These are phyloP conservation scores for Macroventuria anomochaeta DNA, from an alignment of 2,329 filamentous ascomycete genomes.

Conservation along the genomic window DNA sequence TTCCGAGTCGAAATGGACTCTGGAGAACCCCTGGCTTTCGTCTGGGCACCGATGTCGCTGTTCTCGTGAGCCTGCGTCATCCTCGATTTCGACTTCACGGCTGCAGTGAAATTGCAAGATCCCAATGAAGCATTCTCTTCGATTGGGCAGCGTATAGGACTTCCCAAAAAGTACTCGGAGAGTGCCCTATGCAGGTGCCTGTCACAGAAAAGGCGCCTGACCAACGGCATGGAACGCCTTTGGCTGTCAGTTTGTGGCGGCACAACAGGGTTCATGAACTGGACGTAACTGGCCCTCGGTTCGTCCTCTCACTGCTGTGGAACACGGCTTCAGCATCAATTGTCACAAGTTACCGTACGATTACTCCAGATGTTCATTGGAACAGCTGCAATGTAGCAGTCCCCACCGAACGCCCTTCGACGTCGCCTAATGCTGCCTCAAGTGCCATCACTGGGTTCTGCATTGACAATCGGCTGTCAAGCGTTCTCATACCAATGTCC, in stretches of 20 bases:
- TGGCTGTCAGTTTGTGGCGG: not conserved
- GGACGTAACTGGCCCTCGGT: not conserved
- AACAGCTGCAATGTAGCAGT: not conserved
- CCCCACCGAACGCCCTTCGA: slow-evolving; percentile 2
- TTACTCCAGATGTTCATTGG: not conserved
- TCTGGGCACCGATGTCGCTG: slow-evolving; percentile 1
- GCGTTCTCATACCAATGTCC: not conserved
- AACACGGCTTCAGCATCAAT: slow-evolving; percentile 19
- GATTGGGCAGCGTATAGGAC: slow-evolving; percentile 19
- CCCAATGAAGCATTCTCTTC: slow-evolving; percentile 15
- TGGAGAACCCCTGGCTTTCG: slow-evolving; percentile 3
- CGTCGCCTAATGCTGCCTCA: slow-evolving; percentile 10
- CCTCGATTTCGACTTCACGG: not conserved
- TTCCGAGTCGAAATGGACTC: slow-evolving; percentile 9
- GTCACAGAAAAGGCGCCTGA: slow-evolving; percentile 15
- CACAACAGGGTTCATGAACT: not conserved
- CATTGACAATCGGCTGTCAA: slow-evolving; percentile 19
- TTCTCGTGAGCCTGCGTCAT: slow-evolving; percentile 2
- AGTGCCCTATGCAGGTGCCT: slow-evolving; percentile 25
- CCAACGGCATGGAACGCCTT: slow-evolving; percentile 4
- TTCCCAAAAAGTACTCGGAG: slow-evolving; percentile 34
- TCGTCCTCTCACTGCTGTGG: slow-evolving; percentile 6
- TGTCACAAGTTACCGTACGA: slow-evolving; percentile 15
- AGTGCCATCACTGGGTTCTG: not conserved
- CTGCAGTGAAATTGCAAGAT: slow-evolving; percentile 18